Base-by-base conservation (phyloP, 768 basidiomycete species). In the Auricularia heimuer region DNA sequence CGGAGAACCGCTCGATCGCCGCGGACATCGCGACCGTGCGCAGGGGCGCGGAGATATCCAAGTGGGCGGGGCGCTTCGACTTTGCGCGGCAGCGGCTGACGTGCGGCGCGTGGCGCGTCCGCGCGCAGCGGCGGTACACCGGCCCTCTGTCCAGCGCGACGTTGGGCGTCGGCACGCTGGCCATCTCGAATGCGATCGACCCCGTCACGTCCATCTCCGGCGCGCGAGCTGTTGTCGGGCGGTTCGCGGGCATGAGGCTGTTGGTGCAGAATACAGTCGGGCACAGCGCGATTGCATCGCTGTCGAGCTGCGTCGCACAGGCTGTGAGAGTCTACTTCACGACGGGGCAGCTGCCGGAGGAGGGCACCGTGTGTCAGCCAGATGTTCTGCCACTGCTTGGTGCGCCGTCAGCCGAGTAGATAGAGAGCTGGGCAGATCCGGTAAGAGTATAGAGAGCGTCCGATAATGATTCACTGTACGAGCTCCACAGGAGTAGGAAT, bases 281-380 rank as follows among this genome's bases (percentile, higher is more conserved):
- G 18, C 56, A 60, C 16, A 60, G 16, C 16, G 47, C 47, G 21
- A 18, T 34, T 36, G 21, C 33, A 35, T 35, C 4, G 34, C 39
- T 33, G 33, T 18, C 47, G 54, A 61, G 47, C 62, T 61, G 60
- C 6, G 58, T 62, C 60, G 42, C 60, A 1, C 24, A 35, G n/a
- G 61, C 54, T 42, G 60, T 44, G 37, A 56, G 24, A 34, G 60
- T 11, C 16, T 65, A 61, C 14, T 62, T 65, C 24, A 37, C 18
- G 0, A 61, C 36, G 1, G 64, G 64, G 16, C n/a, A 24, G 11
- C 36, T 65, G 10, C 64, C 64, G 11, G 42, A 14, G 36, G 39
- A 61, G 35, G 64, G 64, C 21, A 65, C 64, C 7, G 29, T 62
- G 7, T 65, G 64, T 24, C 58, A 61, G 14, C 24, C 61, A 16